Conservation (phyloP, 768 basidiomycete species). For the Tricholoma sp. region DNA sequence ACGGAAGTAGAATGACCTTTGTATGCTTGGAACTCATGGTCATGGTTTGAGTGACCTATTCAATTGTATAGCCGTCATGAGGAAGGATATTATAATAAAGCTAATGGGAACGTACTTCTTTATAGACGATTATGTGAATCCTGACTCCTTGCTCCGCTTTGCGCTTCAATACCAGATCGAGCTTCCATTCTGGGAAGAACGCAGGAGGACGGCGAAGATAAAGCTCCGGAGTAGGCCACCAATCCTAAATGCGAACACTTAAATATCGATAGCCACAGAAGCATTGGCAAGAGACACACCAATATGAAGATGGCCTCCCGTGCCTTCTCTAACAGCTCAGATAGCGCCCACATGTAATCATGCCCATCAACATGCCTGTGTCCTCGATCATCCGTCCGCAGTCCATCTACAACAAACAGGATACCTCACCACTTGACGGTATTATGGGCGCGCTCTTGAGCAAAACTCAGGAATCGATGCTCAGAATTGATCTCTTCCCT, state of each 20-base stretch:
- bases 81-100: neutral
- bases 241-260: conserved; percentile 45
- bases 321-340: conserved; percentile 81
- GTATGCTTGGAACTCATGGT: conserved; percentile 82
- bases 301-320: conserved; percentile 85
- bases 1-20: conserved; percentile 41
- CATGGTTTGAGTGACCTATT: conserved; percentile 86
- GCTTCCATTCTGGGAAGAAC: conserved; percentile 77
- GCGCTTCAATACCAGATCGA: conserved; percentile 78
- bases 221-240: conserved; percentile 95
- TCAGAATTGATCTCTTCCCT: conserved; percentile 67
- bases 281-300: conserved; percentile 32
- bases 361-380: conserved; percentile 87
- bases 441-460: conserved; percentile 62
- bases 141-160: conserved; percentile 94
- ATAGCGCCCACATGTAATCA: conserved; percentile 94
- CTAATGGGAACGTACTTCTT: conserved; percentile 52
- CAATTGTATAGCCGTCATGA: too few species aligned
- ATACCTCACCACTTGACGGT: conserved; percentile 74
- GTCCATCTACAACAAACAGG: too few species aligned
- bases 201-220: conserved; percentile 93
- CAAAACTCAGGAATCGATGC: conserved; percentile 88
- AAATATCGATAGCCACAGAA: too few species aligned
- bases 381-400: neutral
- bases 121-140: conserved; percentile 90